phyloP scores from a whole-genome alignment of 2,329 filamentous ascomycete species.

The Ophiocordyceps camponoti-rufipedis region DNA sequence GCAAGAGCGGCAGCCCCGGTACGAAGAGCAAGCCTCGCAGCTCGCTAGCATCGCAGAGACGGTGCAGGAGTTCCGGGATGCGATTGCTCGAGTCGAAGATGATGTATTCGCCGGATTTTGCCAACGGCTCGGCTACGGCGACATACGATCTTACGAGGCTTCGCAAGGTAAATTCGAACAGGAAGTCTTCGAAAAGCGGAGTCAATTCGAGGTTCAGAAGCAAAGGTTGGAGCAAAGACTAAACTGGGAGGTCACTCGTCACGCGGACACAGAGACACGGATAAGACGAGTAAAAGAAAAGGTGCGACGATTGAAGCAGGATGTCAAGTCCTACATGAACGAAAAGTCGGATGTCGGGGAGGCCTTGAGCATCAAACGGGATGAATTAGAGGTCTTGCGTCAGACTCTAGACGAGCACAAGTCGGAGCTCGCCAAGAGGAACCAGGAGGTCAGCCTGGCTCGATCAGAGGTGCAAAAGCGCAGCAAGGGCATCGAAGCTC shows the following conservation, averaged over 20 bases:
- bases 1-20: constrained; percentile 59
- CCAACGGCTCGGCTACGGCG: constrained; percentile 64
- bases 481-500: constrained; percentile 61
- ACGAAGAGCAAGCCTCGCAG: constrained; percentile 49
- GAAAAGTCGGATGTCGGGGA: constrained; percentile 62
- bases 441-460: constrained; percentile 59
- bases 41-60: constrained; percentile 38
- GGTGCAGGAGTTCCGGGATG: constrained; percentile 33
- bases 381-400: constrained; percentile 58
- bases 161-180: constrained; percentile 87
- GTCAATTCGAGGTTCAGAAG: constrained; percentile 72
- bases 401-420: constrained; percentile 54
- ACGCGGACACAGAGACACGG: constrained; percentile 43
- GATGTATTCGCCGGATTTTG: constrained; percentile 78
- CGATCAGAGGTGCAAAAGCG: constrained; percentile 68
- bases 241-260: constrained; percentile 35
- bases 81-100: constrained; percentile 71
- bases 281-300: constrained; percentile 50
- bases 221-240: constrained; percentile 49
- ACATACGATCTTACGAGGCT: constrained; percentile 84
- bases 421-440: constrained; percentile 48
- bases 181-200: constrained; percentile 71
- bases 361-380: constrained; percentile 52
- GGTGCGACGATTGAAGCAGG: constrained; percentile 44
- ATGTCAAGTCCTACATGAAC: constrained; percentile 50